Evolutionary conservation across 2,329 filamentous ascomycete species (phyloP).

Genomic region (Chrysoporthe puriensis): DNA sequence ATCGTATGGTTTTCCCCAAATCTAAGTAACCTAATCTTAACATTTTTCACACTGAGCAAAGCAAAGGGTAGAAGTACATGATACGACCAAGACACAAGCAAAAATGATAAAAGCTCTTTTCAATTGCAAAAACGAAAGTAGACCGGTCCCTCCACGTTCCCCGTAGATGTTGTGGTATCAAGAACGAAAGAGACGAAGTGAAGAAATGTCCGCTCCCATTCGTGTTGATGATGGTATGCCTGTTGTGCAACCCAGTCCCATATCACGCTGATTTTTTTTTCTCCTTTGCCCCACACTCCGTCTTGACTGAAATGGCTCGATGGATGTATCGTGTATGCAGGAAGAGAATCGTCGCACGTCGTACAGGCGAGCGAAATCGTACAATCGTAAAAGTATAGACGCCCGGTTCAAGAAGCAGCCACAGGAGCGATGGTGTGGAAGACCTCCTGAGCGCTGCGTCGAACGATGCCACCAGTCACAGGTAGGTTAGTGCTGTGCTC

Average conservation of each 20-base stretch:
- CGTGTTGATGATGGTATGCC: slow-evolving; percentile 8
- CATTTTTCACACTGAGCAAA: background rate
- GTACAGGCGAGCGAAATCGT: slow-evolving; percentile 11
- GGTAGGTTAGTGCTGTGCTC: slow-evolving; percentile 79
- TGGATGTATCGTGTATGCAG: slow-evolving; percentile 13
- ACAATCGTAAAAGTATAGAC: slow-evolving; percentile 14
- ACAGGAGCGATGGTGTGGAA: slow-evolving; percentile 44
- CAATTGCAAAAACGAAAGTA: background rate
- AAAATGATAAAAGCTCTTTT: background rate
- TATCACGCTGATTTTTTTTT: slow-evolving; percentile 3
- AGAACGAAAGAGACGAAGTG: slow-evolving; percentile 17
- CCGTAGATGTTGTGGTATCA: slow-evolving; percentile 22
- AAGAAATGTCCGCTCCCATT: slow-evolving; percentile 13
- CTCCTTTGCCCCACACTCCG: slow-evolving; percentile 14
- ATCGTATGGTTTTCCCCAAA: background rate
- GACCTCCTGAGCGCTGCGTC: slow-evolving; percentile 76
- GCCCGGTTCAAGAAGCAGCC: slow-evolving; percentile 28
- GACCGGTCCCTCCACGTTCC: slow-evolving; percentile 6
- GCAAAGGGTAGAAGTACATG: background rate
- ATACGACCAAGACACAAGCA: background rate
- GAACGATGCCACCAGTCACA: slow-evolving; percentile 90
- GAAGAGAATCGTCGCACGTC: slow-evolving; percentile 14
- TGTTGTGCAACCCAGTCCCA: slow-evolving; percentile 16
- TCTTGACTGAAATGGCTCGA: slow-evolving; percentile 1
- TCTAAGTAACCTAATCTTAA: background rate